Conservation (phyloP, 768 basidiomycete species). For the Chalciporus chontae region DNA sequence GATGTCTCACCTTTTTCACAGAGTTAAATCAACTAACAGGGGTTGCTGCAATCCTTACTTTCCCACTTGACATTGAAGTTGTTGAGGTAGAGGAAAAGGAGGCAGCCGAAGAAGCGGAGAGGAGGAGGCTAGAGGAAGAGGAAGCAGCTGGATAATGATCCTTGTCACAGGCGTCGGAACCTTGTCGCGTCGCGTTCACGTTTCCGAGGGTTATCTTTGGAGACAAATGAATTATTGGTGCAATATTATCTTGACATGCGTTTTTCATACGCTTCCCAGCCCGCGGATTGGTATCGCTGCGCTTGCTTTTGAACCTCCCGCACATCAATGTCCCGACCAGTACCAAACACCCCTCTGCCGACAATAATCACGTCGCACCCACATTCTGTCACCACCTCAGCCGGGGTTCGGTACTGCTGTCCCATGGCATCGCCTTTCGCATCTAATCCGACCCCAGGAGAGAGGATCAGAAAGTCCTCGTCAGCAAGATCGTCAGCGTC, state of each 20-base stretch:
- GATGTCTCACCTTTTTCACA: slow-evolving; percentile 29
- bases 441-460: slow-evolving; percentile 90
- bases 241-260: slow-evolving; percentile 31
- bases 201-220: not conserved
- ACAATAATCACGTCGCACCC: slow-evolving; percentile 98
- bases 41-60: slow-evolving; percentile 92
- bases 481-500: slow-evolving; percentile 31
- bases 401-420: slow-evolving; percentile 92
- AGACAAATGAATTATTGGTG: slow-evolving; percentile 3
- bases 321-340: slow-evolving; percentile 39
- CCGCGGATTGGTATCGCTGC: slow-evolving; percentile 78
- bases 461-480: slow-evolving; percentile 87
- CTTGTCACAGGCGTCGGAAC: not conserved
- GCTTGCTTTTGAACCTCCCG: slow-evolving; percentile 56
- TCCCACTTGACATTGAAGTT: slow-evolving; percentile 92
- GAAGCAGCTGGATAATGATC: slow-evolving; percentile 3
- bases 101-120: slow-evolving; percentile 46
- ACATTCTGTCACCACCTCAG: slow-evolving; percentile 71
- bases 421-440: slow-evolving; percentile 80
- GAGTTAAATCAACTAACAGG: slow-evolving; percentile 97
- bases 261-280: slow-evolving; percentile 87
- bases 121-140: slow-evolving; percentile 11
- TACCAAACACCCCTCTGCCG: slow-evolving; percentile 89
- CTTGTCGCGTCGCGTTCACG: not conserved
- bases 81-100: slow-evolving; percentile 91